Base-by-base conservation (phyloP, 2,329 filamentous ascomycete species). In the Fusarium sp. region DNA sequence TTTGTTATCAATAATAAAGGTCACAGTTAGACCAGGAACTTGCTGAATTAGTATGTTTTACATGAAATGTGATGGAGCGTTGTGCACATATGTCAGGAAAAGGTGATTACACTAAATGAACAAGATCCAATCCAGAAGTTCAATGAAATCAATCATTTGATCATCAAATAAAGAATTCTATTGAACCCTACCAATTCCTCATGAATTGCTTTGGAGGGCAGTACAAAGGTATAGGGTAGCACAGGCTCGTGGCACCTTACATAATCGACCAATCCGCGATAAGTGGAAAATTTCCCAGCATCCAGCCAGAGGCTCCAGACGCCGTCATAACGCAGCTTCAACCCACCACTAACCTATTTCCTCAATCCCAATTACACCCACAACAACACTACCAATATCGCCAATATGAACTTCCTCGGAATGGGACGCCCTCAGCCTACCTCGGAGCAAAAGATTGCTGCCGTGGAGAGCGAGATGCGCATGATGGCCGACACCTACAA, bases 401-500 rank as follows among this genome's bases (percentile, higher is more conserved):
- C 54, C 66, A 79, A 72, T 20, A 82, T 83, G 81, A 82, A 78
- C 74, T 81, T 83, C 73, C 76, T 83, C 71, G 81, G 81, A 76
- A 79, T 86, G 72, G 84, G 84, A 68, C 83, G 83, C 58, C 92
- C 93, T 67, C 93, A 97, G 84, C 92, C 94, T 79, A 92, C 93
- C 69, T 97, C 94, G 76, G 94, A 93, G 81, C 92, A 98, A 86
- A 99, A 98, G 88, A 96, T 99, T 80, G 92, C 93, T 75, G 92
- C 93, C 75, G 94, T 96, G 75, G 95, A 99, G 85, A 91, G 93
- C 73, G 96, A 99, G 85, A 93, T 98, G 82, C 96, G 97, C 83
- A 94, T 98, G 86, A 90, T 97, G 74, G 93, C 94, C 67, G 94
- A 97, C 81, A 97, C 98, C 91, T 97, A 97, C 87, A 95, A 94